phyloP scores from a whole-genome alignment of 2,329 filamentous ascomycete genomes.

The Penicillium sp. region DNA sequence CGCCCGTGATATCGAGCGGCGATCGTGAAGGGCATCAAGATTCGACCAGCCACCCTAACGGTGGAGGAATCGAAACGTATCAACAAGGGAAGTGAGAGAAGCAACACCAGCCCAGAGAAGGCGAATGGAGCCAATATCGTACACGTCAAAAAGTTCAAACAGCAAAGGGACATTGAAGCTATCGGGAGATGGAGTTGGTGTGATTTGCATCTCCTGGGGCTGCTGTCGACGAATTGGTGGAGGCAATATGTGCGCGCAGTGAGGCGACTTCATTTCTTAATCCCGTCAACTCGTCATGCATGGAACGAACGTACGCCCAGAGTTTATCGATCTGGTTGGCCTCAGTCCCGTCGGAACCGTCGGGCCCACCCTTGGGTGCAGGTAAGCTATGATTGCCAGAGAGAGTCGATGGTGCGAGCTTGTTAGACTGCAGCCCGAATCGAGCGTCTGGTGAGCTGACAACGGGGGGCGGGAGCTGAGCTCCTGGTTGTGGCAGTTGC shows the following conservation, averaged over 20 bases:
- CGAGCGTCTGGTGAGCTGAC: slow-evolving; percentile 45
- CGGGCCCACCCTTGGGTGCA: slow-evolving; percentile 27
- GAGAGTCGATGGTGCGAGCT: slow-evolving; percentile 36
- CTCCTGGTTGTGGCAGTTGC: slow-evolving; percentile 38
- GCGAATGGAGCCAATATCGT: slow-evolving; percentile 17
- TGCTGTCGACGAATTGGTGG: slow-evolving; percentile 23
- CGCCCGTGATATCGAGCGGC: slow-evolving; percentile 15
- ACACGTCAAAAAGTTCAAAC: slow-evolving; percentile 10
- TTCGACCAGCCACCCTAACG: not conserved
- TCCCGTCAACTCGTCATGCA: slow-evolving; percentile 43
- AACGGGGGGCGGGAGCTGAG: slow-evolving; percentile 46
- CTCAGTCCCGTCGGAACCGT: slow-evolving; percentile 25
- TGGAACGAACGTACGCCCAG: slow-evolving; percentile 45
- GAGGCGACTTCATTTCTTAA: slow-evolving; percentile 44
- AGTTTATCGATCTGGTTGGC: slow-evolving; percentile 36
- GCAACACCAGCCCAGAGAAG: not conserved
- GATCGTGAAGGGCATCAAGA: slow-evolving; percentile 22
- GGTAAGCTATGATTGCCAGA: slow-evolving; percentile 35
- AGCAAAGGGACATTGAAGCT: not conserved
- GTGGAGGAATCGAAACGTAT: slow-evolving; percentile 13
- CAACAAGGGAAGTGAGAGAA: slow-evolving; percentile 14
- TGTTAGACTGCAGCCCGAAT: slow-evolving; percentile 42
- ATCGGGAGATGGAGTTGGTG: slow-evolving; percentile 16
- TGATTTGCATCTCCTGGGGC: slow-evolving; percentile 18
- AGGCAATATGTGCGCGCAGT: slow-evolving; percentile 42